Percentiles rank a stretch among this genome's conserved stretches.
phyloP scores from a whole-genome alignment of 441 rosid genomes.

The Pelargonium myrrhifolium region DNA sequence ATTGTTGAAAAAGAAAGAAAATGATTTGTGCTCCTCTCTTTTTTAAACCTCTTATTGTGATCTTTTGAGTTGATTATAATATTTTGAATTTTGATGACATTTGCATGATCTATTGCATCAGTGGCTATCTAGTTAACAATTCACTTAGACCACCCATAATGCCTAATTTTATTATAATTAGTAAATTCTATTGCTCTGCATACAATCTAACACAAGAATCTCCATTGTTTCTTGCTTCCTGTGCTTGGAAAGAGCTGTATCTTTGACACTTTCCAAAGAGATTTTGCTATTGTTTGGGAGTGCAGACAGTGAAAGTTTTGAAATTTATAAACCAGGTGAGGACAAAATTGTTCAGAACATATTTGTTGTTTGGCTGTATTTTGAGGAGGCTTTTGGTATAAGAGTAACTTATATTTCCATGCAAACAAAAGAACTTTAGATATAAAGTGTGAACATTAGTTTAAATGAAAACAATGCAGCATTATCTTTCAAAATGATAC shows the following conservation, averaged over 20 bases:
- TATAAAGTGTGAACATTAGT: neutral
- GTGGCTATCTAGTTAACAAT: neutral
- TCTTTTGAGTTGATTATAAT: neutral
- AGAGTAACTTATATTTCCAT: neutral
- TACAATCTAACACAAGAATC: neutral
- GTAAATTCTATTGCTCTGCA: neutral
- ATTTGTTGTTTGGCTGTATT: neutral
- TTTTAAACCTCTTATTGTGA: no score
- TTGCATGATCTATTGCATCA: neutral
- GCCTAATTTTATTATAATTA: neutral
- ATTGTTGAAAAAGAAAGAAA: neutral
- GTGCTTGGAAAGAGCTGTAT: neutral
- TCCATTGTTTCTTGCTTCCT: neutral
- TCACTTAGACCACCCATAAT: neutral
- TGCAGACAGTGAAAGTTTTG: neutral
- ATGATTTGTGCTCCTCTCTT: no score
- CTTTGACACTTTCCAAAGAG: neutral
- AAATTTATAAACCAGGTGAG: neutral
- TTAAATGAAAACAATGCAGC: constrained; percentile 6
- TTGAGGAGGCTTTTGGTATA: neutral
- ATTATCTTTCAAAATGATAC: constrained; percentile 6
- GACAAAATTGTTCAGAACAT: constrained; percentile 3
- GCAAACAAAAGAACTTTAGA: neutral
- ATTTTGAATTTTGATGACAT: neutral
- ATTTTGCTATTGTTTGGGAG: constrained; percentile 2